Conservation (phyloP, 2,329 filamentous ascomycete species). For the Fusarium acutatum region DNA sequence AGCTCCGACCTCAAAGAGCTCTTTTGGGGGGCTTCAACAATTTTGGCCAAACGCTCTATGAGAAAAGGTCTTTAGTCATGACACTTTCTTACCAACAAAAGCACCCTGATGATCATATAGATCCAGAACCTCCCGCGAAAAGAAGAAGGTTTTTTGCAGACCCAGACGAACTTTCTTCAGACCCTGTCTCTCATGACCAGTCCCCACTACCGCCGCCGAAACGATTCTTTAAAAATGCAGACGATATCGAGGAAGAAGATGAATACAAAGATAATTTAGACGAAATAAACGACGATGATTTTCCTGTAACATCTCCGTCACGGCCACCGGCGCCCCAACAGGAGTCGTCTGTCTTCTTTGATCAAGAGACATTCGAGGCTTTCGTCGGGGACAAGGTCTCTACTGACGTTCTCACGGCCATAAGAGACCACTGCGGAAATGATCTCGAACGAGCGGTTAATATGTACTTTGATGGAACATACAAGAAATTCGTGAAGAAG, state of each 20-base stretch:
- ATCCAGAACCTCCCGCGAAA: slow-evolving; percentile 56
- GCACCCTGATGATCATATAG: slow-evolving; percentile 44
- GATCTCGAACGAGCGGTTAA: slow-evolving; percentile 71
- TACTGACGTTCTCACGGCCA: slow-evolving; percentile 55
- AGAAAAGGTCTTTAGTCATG: neutral
- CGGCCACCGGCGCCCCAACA: slow-evolving; percentile 21
- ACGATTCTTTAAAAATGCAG: slow-evolving; percentile 41
- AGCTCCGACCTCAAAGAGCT: slow-evolving; percentile 1
- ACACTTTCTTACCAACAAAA: slow-evolving; percentile 47
- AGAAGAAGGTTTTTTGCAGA: slow-evolving; percentile 52
- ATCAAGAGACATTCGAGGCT: slow-evolving; percentile 65
- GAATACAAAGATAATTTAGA: slow-evolving; percentile 17
- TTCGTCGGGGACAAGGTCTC: slow-evolving; percentile 67
- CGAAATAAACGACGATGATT: slow-evolving; percentile 24
- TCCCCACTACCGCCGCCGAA: slow-evolving; percentile 37
- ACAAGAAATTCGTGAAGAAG: slow-evolving; percentile 60
- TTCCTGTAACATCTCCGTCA: slow-evolving; percentile 1
- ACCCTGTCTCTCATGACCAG: slow-evolving; percentile 33
- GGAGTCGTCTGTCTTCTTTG: slow-evolving; percentile 55
- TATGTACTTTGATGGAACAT: slow-evolving; percentile 76
- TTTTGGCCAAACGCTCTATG: neutral
- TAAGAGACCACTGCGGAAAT: slow-evolving; percentile 64
- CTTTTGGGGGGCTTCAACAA: neutral
- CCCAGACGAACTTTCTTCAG: slow-evolving; percentile 43
- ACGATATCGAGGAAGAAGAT: slow-evolving; percentile 32